These are phyloP conservation scores for Cyclospora cayetanensis DNA, from an alignment of 169 alveolate genomes.

Conservation along the genomic window DNA sequence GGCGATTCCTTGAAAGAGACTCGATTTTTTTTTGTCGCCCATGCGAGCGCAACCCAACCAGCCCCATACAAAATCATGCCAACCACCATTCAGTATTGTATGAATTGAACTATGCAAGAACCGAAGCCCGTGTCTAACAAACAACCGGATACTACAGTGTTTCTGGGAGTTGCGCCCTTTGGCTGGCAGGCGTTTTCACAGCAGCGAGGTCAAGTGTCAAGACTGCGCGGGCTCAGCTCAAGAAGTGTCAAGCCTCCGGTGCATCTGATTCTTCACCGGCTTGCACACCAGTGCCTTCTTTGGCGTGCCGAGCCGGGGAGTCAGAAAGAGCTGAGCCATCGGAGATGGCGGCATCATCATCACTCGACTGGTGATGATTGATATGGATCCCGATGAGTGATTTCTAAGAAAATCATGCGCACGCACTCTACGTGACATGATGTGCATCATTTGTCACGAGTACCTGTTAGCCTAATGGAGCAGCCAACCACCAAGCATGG, in stretches of 20 bases:
- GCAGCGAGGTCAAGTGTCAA: background rate
- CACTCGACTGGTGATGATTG: constrained; percentile 57
- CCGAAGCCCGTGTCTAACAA: background rate
- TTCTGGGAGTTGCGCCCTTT: background rate
- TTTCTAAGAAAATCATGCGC: background rate
- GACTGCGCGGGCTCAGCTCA: background rate
- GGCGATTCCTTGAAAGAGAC: too few species aligned
- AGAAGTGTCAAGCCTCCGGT: background rate
- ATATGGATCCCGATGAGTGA: constrained; percentile 52
- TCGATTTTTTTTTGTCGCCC: too few species aligned
- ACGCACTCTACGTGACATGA: background rate
- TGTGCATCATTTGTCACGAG: background rate
- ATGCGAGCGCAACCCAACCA: too few species aligned
- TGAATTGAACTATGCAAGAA: too few species aligned
- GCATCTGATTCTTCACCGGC: constrained; percentile 54
- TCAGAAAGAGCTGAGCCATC: constrained; percentile 62
- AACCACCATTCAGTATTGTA: too few species aligned
- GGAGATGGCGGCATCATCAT: constrained; percentile 58
- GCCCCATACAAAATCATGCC: too few species aligned
- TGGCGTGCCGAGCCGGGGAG: constrained; percentile 55
- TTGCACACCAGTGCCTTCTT: constrained; percentile 29
- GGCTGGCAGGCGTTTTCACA: background rate
- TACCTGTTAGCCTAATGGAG: background rate
- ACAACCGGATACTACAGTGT: background rate
- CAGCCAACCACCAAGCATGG: background rate